Conservation (phyloP, 148 eudicot species). For the Amaranthus cruentus region DNA sequence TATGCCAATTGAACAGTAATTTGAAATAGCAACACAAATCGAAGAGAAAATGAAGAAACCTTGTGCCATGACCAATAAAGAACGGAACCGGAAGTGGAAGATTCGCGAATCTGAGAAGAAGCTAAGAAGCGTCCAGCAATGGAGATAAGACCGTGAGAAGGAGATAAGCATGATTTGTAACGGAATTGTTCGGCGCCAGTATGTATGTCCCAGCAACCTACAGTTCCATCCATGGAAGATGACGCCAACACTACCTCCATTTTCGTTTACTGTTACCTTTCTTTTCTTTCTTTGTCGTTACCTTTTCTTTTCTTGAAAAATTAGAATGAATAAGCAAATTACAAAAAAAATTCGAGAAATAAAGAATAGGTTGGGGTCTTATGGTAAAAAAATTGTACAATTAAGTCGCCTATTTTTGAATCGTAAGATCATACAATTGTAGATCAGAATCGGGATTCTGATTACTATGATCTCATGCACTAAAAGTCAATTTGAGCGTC, state of each 20-base stretch:
- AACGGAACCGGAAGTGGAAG: conserved; percentile 63
- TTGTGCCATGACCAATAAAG: conserved; percentile 88
- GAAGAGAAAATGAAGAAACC: conserved; percentile 28
- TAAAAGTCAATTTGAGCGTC: no score
- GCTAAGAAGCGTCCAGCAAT: conserved; percentile 69
- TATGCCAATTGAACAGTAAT: no score
- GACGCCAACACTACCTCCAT: conserved; percentile 58
- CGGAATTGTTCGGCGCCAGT: conserved; percentile 56
- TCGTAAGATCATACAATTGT: no score
- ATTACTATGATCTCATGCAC: no score
- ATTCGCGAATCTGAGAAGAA: conserved; percentile 63
- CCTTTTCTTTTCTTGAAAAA: no score
- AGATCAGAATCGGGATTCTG: no score
- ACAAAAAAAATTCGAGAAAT: neutral
- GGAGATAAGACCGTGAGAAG: conserved; percentile 61
- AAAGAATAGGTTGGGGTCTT: no score
- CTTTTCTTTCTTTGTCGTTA: no score
- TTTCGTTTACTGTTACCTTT: neutral
- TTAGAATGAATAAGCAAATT: no score
- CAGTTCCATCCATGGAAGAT: conserved; percentile 60
- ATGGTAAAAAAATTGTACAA: no score
- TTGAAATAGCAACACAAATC: no score
- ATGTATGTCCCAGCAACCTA: conserved; percentile 69
- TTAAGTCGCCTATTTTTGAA: no score
- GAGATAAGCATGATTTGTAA: conserved; percentile 51